Percentiles rank a stretch among this genome's conserved stretches.
Conservation (phyloP, 495 filamentous ascomycete genomes). For the Aspergillus cristatus region DNA sequence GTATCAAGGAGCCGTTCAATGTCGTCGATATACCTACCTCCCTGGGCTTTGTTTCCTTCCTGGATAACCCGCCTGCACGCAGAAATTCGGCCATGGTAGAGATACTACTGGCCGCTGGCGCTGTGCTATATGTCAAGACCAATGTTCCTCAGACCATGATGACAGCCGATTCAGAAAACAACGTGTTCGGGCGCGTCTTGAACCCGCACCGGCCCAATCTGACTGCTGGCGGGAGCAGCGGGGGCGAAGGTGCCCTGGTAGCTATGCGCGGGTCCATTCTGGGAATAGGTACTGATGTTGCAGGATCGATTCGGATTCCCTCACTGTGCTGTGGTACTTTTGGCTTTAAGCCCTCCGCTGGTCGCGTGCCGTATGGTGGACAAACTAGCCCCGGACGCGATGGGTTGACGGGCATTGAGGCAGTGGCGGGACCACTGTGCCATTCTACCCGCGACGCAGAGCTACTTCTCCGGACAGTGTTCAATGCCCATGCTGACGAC, state of each 20-base stretch:
- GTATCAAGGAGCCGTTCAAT: slow-evolving; percentile 53
- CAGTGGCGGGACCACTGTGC: slow-evolving; percentile 26
- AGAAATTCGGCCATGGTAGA: slow-evolving; percentile 33
- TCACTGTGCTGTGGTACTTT: slow-evolving; percentile 51
- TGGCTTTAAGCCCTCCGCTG: slow-evolving; percentile 50
- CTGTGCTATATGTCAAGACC: slow-evolving; percentile 54
- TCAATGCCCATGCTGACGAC: slow-evolving; percentile 6
- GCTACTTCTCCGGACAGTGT: slow-evolving; percentile 16
- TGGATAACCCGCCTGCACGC: slow-evolving; percentile 33
- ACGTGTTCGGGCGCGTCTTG: slow-evolving; percentile 33
- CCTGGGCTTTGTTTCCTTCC: slow-evolving; percentile 34
- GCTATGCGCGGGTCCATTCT: slow-evolving; percentile 47
- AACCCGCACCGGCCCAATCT: slow-evolving; percentile 45
- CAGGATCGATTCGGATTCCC: slow-evolving; percentile 51
- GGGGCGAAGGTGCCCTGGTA: slow-evolving; percentile 56
- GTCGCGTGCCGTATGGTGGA: slow-evolving; percentile 39
- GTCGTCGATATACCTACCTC: slow-evolving; percentile 36
- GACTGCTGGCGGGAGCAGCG: slow-evolving; percentile 49
- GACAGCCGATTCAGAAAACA: slow-evolving; percentile 36
- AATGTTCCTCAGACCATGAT: slow-evolving; percentile 46
- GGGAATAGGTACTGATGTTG: slow-evolving; percentile 60
- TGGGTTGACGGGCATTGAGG: slow-evolving; percentile 32
- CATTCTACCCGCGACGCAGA: slow-evolving; percentile 25
- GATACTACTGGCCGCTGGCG: slow-evolving; percentile 22
- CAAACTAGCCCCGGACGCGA: slow-evolving; percentile 27